Evolutionary conservation across 1,284 basidiomycete genomes (phyloP).

Genomic region (Dichomitus squalens): DNA sequence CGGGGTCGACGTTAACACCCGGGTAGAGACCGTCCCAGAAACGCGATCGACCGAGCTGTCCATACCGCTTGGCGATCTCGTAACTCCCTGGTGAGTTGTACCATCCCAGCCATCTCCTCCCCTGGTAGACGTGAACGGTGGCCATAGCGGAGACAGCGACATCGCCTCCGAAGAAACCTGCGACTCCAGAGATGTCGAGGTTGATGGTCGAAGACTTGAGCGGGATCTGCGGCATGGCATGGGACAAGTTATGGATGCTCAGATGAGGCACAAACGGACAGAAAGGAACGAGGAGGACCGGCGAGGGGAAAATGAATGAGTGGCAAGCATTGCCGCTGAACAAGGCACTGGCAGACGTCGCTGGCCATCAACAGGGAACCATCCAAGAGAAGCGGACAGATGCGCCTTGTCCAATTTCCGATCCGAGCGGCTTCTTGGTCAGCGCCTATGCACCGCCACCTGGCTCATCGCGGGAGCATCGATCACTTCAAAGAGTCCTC

Average conservation of each 20-base stretch:
- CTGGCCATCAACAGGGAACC: background rate
- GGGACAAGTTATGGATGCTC: background rate
- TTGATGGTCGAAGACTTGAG: slow-evolving; percentile 16
- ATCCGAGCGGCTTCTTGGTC: too few species aligned
- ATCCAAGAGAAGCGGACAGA: background rate
- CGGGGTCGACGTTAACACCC: slow-evolving; percentile 24
- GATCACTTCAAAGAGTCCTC: too few species aligned
- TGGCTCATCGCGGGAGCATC: too few species aligned
- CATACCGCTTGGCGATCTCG: slow-evolving; percentile 26
- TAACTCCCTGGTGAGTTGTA: slow-evolving; percentile 26
- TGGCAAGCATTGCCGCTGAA: background rate
- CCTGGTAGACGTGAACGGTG: slow-evolving; percentile 24
- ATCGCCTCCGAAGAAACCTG: slow-evolving; percentile 26
- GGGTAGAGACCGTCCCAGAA: slow-evolving; percentile 27
- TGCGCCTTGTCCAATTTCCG: too few species aligned
- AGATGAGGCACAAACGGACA: background rate
- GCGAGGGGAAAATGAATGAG: background rate
- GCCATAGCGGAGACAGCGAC: slow-evolving; percentile 25
- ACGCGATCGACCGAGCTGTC: slow-evolving; percentile 20
- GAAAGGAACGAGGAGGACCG: background rate
- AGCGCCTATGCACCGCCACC: too few species aligned
- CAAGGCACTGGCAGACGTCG: background rate
- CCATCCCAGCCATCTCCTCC: slow-evolving; percentile 25
- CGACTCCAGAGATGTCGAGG: slow-evolving; percentile 24
- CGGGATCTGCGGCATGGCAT: slow-evolving; percentile 15